Conservation (phyloP, 352 stramenopile genomes). For the Pythium grandisporangium region DNA sequence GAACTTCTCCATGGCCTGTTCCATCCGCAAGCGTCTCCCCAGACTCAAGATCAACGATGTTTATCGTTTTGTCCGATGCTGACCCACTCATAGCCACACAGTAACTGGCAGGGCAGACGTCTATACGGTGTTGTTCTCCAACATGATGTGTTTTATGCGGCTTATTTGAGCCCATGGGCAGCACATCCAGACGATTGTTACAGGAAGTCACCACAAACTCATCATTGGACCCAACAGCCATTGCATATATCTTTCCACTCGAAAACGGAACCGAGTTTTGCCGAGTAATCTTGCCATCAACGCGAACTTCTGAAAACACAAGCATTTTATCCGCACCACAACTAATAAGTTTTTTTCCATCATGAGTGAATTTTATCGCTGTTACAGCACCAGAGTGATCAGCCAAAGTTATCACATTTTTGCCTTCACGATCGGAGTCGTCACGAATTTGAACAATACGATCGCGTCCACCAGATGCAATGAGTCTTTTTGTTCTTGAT, state of each 20-base stretch:
- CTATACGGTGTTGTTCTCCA: slow-evolving; percentile 65
- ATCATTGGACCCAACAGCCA: slow-evolving; percentile 61
- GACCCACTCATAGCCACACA: slow-evolving; percentile 80
- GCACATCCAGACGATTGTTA: slow-evolving; percentile 78
- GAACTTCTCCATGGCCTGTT: slow-evolving; percentile 73
- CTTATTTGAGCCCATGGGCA: slow-evolving; percentile 51
- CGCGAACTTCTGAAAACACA: slow-evolving; percentile 38
- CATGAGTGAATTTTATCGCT: slow-evolving; percentile 50
- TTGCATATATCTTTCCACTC: slow-evolving; percentile 70
- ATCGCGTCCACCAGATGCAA: slow-evolving; percentile 76
- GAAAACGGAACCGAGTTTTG: slow-evolving; percentile 42
- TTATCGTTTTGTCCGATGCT: slow-evolving; percentile 75
- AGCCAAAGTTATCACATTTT: slow-evolving; percentile 47
- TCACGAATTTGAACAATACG: slow-evolving; percentile 79
- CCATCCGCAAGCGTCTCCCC: slow-evolving; percentile 71
- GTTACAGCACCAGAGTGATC: slow-evolving; percentile 70
- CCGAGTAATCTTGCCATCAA: slow-evolving; percentile 22
- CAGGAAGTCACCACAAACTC: slow-evolving; percentile 58
- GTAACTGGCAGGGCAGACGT: slow-evolving; percentile 50
- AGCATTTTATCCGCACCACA: slow-evolving; percentile 64
- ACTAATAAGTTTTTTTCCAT: slow-evolving; percentile 59
- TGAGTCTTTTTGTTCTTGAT: slow-evolving; percentile 12
- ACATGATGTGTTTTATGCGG: slow-evolving; percentile 47
- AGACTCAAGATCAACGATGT: slow-evolving; percentile 75
- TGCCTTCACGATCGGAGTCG: slow-evolving; percentile 17